Percentiles rank a stretch among this genome's conserved stretches.
These are phyloP conservation scores for Chloris gayana DNA, from an alignment of 176 grass and related monocot species.

Conservation along the genomic window DNA sequence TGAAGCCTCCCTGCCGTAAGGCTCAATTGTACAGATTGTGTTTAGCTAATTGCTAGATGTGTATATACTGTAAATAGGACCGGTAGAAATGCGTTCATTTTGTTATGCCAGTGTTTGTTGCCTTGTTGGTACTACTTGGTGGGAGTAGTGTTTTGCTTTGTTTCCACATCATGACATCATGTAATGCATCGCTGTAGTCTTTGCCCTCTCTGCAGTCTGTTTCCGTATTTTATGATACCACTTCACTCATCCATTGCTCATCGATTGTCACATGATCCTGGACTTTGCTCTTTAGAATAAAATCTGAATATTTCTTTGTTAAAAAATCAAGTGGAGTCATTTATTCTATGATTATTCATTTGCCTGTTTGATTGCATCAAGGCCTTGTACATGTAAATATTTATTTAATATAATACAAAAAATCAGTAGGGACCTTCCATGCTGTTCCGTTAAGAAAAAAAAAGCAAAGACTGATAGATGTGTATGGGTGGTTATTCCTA, in stretches of 20 bases:
- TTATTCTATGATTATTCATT: neutral
- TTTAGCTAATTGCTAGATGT: constrained; percentile 32
- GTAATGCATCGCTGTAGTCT: neutral
- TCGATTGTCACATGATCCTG: constrained; percentile 27
- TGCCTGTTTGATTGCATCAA: neutral
- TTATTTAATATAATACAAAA: too few species aligned
- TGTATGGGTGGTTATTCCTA: neutral
- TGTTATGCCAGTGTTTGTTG: constrained; percentile 4
- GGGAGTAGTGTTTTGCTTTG: constrained; percentile 6
- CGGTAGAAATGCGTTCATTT: constrained; percentile 20
- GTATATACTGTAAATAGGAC: constrained; percentile 18
- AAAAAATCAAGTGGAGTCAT: neutral
- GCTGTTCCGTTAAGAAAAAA: neutral
- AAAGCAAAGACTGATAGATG: neutral
- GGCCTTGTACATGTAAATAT: too few species aligned
- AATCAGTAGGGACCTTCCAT: too few species aligned
- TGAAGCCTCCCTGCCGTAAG: neutral
- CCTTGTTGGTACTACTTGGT: too few species aligned
- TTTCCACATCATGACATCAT: constrained; percentile 6
- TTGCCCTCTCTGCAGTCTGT: constrained; percentile 1
- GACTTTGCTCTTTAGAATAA: neutral
- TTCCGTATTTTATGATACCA: neutral
- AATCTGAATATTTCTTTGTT: neutral
- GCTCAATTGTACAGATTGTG: neutral
- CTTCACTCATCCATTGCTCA: neutral